phyloP scores from a whole-genome alignment of 2,329 filamentous ascomycete genomes.

The Fusarium equiseti region DNA sequence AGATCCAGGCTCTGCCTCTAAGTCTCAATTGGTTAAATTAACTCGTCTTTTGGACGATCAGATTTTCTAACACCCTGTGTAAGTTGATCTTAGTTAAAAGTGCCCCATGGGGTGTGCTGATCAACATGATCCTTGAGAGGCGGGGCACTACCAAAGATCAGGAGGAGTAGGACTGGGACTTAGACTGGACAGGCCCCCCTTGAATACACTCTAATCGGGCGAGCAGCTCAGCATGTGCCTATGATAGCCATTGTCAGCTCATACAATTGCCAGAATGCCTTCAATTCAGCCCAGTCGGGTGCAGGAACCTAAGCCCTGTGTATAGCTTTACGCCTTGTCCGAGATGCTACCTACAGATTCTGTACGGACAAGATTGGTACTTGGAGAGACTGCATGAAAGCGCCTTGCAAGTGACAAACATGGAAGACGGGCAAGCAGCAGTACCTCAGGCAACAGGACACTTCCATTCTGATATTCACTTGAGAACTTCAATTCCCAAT shows the following conservation, averaged over 20 bases:
- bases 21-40: too few species aligned
- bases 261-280: neutral
- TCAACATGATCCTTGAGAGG: neutral
- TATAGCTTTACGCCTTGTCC: neutral
- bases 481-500: neutral
- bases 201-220: conserved; percentile 8
- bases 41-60: neutral
- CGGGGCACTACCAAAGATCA: neutral
- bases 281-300: conserved; percentile 5
- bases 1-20: too few species aligned
- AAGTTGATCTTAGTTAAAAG: neutral
- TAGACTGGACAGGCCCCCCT: neutral
- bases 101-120: neutral
- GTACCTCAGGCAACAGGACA: conserved; percentile 1
- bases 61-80: neutral
- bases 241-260: neutral
- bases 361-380: neutral
- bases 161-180: neutral
- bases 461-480: neutral
- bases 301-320: neutral
- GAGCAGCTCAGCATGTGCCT: neutral
- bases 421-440: neutral
- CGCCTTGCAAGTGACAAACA: neutral
- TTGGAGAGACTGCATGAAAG: neutral
- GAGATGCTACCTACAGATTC: neutral